Evolutionary conservation across 257 asterid genomes (phyloP).

Genomic region (Gardenia jasminoides): DNA sequence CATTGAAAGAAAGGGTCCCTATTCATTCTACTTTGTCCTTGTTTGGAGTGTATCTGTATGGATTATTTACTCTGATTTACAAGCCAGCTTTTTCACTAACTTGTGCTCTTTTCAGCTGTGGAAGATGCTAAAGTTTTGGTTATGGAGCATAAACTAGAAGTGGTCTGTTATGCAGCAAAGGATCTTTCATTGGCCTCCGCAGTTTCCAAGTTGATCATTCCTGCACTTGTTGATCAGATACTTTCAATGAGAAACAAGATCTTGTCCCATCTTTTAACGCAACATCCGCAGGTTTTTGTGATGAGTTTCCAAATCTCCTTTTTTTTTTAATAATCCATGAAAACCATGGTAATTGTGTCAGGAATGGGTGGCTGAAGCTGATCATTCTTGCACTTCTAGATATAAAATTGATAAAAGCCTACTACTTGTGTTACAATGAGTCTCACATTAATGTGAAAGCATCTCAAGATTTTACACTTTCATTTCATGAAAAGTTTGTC

Average conservation of each 20-base stretch:
- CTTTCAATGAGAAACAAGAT: conserved; percentile 59
- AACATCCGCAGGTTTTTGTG: conserved; percentile 62
- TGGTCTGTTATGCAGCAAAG: conserved; percentile 71
- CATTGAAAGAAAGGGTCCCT: neutral
- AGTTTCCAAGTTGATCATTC: conserved; percentile 71
- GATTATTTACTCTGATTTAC: conserved; percentile 12
- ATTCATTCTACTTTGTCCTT: neutral
- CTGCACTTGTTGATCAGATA: conserved; percentile 79
- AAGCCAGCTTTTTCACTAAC: conserved; percentile 22
- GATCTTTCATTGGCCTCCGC: conserved; percentile 50
- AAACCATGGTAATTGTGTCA: neutral
- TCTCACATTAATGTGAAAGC: neutral
- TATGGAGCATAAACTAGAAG: conserved; percentile 68
- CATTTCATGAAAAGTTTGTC: neutral
- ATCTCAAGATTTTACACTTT: conserved; percentile 7
- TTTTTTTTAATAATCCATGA: neutral
- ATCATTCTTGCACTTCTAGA: neutral
- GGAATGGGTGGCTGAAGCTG: neutral
- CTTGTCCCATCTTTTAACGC: conserved; percentile 50
- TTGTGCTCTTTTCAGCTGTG: conserved; percentile 45
- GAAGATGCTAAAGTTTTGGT: conserved; percentile 70
- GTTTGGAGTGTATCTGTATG: neutral
- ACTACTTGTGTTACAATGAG: neutral
- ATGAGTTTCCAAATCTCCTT: conserved; percentile 14
- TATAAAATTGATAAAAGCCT: neutral